These are phyloP conservation scores for Gastrodia elata DNA, from an alignment of 106 monocot species.

Conservation along the genomic window DNA sequence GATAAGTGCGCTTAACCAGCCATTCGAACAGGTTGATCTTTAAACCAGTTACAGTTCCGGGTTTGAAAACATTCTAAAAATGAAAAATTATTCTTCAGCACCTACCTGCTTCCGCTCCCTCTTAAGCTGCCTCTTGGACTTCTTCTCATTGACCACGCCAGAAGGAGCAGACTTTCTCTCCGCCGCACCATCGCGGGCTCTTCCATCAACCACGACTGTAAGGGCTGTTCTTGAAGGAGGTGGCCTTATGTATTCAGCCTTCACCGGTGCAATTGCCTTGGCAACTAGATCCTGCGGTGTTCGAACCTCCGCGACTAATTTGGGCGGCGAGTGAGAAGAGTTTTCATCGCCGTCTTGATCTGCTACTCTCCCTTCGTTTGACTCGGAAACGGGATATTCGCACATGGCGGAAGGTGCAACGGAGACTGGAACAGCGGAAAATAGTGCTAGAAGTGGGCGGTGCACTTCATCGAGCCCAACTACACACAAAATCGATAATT, in stretches of 20 bases:
- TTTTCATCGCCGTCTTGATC: background rate
- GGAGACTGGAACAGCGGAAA: background rate
- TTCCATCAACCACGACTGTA: constrained; percentile 1
- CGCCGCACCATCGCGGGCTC: constrained; percentile 5
- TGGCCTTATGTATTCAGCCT: constrained; percentile 59
- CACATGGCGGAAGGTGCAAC: constrained; percentile 3
- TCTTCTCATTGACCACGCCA: constrained; percentile 54
- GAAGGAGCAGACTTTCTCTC: constrained; percentile 11
- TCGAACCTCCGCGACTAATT: background rate
- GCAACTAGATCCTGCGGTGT: constrained; percentile 73
- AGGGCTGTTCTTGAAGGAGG: constrained; percentile 31
- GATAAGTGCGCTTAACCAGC: too few relatives aligned
- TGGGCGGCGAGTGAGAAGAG: background rate
- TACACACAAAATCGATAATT: too few relatives aligned
- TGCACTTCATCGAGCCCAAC: too few relatives aligned
- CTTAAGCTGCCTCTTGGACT: constrained; percentile 84
- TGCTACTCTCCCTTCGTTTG: background rate
- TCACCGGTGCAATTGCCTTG: constrained; percentile 75
- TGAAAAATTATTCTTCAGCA: constrained; percentile 6
- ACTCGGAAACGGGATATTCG: background rate
- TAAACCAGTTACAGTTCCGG: too few relatives aligned
- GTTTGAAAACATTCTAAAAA: too few relatives aligned
- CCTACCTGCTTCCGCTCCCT: constrained; percentile 65
- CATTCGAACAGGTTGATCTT: too few relatives aligned
- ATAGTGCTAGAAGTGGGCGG: background rate